Percentiles rank a stretch among this genome's conserved stretches.
phyloP scores from a whole-genome alignment of 805 yeast genomes.

The Cyberlindnera japonica region DNA sequence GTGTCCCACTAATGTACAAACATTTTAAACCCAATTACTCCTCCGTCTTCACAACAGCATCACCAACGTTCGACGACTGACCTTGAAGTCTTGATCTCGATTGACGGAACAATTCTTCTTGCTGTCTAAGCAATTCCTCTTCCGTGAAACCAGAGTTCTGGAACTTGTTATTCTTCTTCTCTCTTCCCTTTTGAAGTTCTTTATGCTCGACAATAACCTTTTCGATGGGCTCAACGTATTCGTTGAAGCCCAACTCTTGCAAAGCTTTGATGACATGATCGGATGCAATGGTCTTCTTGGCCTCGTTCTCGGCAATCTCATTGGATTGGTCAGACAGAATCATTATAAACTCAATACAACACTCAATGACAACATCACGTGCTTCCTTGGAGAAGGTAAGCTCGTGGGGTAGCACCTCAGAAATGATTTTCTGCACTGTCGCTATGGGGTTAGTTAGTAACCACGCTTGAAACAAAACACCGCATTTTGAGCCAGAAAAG shows the following conservation, averaged over 20 bases:
- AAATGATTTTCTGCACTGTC: constrained; percentile 90
- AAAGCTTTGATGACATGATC: constrained; percentile 93
- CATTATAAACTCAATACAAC: constrained; percentile 95
- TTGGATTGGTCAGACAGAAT: constrained; percentile 88
- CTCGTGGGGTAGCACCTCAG: constrained; percentile 88
- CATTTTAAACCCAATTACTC: neutral
- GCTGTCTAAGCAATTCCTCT: constrained; percentile 88
- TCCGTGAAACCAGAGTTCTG: constrained; percentile 90
- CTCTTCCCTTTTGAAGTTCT: constrained; percentile 83
- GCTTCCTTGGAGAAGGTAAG: constrained; percentile 89
- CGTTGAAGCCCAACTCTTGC: constrained; percentile 79
- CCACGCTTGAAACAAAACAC: no score
- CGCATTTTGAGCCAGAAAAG: neutral
- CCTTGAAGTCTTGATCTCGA: constrained; percentile 61
- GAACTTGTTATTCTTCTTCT: constrained; percentile 86
- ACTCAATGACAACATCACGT: constrained; percentile 90
- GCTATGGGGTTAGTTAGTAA: constrained; percentile 47
- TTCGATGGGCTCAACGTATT: constrained; percentile 78
- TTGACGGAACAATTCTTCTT: constrained; percentile 85
- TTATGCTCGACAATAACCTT: constrained; percentile 82
- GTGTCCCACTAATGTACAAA: constrained; percentile 6
- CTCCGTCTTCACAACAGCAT: constrained; percentile 7
- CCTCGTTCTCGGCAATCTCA: constrained; percentile 93
- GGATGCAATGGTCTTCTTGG: constrained; percentile 93
- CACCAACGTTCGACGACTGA: constrained; percentile 13